phyloP scores from a whole-genome alignment of 331 rosid species.

The Quercus lobata region DNA sequence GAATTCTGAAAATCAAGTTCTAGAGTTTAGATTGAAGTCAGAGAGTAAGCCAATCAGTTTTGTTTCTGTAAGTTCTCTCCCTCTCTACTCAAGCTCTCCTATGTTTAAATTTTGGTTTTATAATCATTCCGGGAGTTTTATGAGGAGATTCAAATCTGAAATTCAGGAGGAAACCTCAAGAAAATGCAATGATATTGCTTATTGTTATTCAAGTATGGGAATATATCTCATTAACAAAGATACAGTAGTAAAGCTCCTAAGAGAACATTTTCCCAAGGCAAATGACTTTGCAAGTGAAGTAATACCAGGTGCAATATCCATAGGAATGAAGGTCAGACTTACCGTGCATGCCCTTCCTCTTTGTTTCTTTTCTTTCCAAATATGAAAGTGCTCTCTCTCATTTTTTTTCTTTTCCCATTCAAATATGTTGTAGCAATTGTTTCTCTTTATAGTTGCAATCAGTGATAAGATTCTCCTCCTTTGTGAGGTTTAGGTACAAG shows the following conservation, averaged over 20 bases:
- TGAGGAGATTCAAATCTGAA: neutral
- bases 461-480: neutral
- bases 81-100: neutral
- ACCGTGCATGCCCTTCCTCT: neutral
- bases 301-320: conserved; percentile 35
- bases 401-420: neutral
- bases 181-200: neutral
- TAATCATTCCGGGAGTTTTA: neutral
- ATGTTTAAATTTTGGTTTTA: neutral
- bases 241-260: conserved; percentile 21
- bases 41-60: neutral
- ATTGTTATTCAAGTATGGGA: conserved; percentile 32
- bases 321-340: conserved; percentile 35
- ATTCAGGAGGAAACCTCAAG: conserved; percentile 15
- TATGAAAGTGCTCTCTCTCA: neutral
- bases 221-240: conserved; percentile 28
- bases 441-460: neutral
- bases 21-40: conserved; percentile 19
- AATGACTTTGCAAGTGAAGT: conserved; percentile 37
- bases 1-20: conserved; percentile 13
- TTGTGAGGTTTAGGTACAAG: conserved; percentile 20
- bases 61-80: conserved; percentile 21
- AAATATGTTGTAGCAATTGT: neutral
- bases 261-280: conserved; percentile 23
- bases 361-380: neutral